Evolutionary conservation across 805 yeast genomes (phyloP), one percentile per base, ranked within the genome.

Genomic region (Metschnikowia amazonensis): DNA sequence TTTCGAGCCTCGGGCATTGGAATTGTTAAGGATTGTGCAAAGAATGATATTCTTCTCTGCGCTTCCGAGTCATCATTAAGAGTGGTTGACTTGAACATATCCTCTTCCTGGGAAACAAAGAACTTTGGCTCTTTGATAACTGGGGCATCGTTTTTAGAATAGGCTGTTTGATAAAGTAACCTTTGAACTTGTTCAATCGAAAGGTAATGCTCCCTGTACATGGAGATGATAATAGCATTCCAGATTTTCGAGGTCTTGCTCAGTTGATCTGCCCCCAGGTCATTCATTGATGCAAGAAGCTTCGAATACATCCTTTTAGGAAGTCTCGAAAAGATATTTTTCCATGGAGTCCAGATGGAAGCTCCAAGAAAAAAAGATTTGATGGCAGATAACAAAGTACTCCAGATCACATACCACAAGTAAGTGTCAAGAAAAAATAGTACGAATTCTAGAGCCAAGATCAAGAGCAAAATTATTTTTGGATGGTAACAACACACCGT

Each of bases 341-440:
- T 78, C 95, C 95, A 87, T 0, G 96, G 96, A 1, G 94, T 85
- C 84, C 92, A 83, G 9, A 87, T 81, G 0, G 95, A 86, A 4
- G 86, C 82, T 1, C 96, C 96, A 49, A 82, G 72, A 34, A 83
- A 80, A 51, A 83, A 74, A 0, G 94, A 84, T 5, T 86, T 69
- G 44, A 82, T 74, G 4, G 86, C 83, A 0, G 95, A 86, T 46
- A 85, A 83, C 0, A 78, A 58, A 0, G 94, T 83, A 57, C 82
- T 86, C 79, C 92, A 84, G 32, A 87, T 73, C 46, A 87, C 86
- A 56, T 86, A 87, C 96, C 96, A 87, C 14, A 87, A 66, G 55
- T 87, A 87, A 0, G 95, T 86, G 55, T 87, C 96, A 45, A 87
- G 73, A 53, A 85, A 84, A 62, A 86, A 87, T 34, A 87, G 65